These are phyloP conservation scores for Coccomyxa sp. DNA, from an alignment of 139 green algal species.

Conservation along the genomic window DNA sequence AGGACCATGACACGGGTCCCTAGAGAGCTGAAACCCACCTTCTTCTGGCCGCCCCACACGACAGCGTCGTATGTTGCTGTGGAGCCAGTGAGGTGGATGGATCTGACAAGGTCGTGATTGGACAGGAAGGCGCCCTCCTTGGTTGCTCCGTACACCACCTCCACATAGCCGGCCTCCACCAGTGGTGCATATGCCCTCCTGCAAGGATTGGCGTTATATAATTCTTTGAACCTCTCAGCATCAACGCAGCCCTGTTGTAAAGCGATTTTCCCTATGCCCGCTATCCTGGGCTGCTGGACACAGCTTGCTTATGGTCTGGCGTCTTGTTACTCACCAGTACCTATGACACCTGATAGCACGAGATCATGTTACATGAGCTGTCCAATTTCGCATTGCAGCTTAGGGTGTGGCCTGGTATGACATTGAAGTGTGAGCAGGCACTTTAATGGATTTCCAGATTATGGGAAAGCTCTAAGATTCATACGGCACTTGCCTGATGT, in stretches of 20 bases:
- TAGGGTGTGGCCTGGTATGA: not conserved
- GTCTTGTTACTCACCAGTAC: no score
- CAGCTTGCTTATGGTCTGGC: no score
- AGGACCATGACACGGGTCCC: no score
- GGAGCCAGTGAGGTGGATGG: slow-evolving; percentile 76
- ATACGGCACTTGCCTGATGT: slow-evolving; percentile 22
- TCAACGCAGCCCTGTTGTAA: no score
- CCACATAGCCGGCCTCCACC: slow-evolving; percentile 55
- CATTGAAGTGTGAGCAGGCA: not conserved
- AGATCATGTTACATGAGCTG: no score
- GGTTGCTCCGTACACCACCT: slow-evolving; percentile 69
- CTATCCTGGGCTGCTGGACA: no score
- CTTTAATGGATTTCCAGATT: not conserved
- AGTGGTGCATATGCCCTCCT: slow-evolving; percentile 53
- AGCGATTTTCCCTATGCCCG: no score
- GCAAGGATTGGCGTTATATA: not conserved
- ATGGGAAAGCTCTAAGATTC: not conserved
- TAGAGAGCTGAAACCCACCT: slow-evolving; percentile 8
- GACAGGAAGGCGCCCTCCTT: slow-evolving; percentile 51
- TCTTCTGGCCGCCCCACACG: slow-evolving; percentile 54
- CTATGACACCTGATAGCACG: no score
- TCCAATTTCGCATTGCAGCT: no score
- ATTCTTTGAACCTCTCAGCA: no score
- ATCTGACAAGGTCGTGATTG: slow-evolving; percentile 40
- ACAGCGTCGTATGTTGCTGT: slow-evolving; percentile 75